Evolutionary conservation across 768 basidiomycete species (phyloP).

Genomic region (Boletus eberwhitei): DNA sequence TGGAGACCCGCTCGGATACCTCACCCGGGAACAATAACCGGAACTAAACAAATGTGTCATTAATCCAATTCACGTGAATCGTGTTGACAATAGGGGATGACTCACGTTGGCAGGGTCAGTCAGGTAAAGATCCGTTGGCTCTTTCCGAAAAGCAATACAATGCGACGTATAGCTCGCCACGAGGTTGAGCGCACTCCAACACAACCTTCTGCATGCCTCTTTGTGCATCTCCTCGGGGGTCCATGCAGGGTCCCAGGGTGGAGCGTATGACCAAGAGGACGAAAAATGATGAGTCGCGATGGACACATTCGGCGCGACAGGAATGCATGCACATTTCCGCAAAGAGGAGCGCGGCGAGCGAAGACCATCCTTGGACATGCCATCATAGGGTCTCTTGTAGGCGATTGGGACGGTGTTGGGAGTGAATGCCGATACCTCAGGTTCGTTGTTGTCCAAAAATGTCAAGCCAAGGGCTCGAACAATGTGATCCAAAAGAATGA

Average conservation of each 20-base stretch:
- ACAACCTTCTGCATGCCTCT: conserved; percentile 73
- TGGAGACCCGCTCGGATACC: conserved; percentile 48
- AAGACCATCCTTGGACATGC: conserved; percentile 24
- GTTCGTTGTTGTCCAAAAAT: conserved; percentile 53
- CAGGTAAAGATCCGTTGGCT: conserved; percentile 55
- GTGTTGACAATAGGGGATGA: conserved; percentile 3
- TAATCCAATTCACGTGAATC: conserved; percentile 7
- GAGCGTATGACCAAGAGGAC: conserved; percentile 45
- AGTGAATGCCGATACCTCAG: conserved; percentile 50
- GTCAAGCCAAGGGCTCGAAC: conserved; percentile 56
- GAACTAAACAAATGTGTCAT: conserved; percentile 16
- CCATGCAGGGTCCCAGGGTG: conserved; percentile 66
- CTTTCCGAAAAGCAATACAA: conserved; percentile 61
- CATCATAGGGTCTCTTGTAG: conserved; percentile 29
- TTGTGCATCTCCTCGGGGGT: conserved; percentile 49
- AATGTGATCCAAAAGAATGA: conserved; percentile 62
- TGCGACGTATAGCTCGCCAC: conserved; percentile 66
- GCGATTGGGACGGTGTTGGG: conserved; percentile 50
- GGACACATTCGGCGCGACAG: conserved; percentile 34
- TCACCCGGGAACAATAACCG: conserved; percentile 75
- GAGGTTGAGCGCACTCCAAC: conserved; percentile 71
- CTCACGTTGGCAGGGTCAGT: conserved; percentile 67
- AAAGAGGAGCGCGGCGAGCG: conserved; percentile 27
- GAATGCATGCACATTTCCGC: conserved; percentile 48
- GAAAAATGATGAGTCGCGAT: conserved; percentile 35